Conservation (phyloP, 1,139 yeast species). For the Trichomonascaceae sp. region DNA sequence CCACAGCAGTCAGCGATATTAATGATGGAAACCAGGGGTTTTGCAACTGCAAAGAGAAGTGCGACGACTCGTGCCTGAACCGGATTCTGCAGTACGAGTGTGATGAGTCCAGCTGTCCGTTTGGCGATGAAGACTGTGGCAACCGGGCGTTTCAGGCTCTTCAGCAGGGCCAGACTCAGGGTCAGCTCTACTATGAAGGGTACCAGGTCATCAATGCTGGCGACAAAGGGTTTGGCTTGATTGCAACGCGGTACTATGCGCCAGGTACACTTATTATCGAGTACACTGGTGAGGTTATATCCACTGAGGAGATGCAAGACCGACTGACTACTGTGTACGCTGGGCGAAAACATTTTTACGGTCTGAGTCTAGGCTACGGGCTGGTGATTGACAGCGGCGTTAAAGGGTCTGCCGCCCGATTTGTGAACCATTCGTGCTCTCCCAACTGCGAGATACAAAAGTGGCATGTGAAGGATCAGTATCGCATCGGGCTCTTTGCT, state of each 20-base stretch:
- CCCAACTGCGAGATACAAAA: conserved; percentile 33
- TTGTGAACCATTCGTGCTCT: conserved; percentile 32
- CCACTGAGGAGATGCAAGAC: conserved; percentile 22
- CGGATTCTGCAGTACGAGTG: conserved; percentile 25
- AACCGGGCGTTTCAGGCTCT: conserved; percentile 25
- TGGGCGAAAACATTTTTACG: conserved; percentile 21
- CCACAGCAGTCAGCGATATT: too few relatives aligned
- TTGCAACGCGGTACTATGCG: conserved; percentile 24
- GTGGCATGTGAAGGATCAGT: conserved; percentile 30
- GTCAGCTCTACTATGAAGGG: conserved; percentile 21
- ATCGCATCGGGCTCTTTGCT: conserved; percentile 31
- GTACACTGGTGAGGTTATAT: conserved; percentile 33
- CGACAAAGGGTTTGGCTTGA: conserved; percentile 24
- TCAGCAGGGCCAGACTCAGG: conserved; percentile 10
- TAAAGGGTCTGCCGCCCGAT: conserved; percentile 31
- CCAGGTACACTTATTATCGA: conserved; percentile 31
- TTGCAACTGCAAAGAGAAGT: background rate
- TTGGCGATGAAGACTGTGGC: conserved; percentile 26
- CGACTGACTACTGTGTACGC: conserved; percentile 19
- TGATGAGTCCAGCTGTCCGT: conserved; percentile 23
- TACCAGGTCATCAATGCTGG: conserved; percentile 22
- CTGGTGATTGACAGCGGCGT: conserved; percentile 29
- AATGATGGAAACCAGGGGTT: too few relatives aligned
- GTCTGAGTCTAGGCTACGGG: conserved; percentile 27
- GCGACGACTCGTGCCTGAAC: background rate